phyloP scores from a whole-genome alignment of 352 stramenopile species.

The Pythium folliculosum region DNA sequence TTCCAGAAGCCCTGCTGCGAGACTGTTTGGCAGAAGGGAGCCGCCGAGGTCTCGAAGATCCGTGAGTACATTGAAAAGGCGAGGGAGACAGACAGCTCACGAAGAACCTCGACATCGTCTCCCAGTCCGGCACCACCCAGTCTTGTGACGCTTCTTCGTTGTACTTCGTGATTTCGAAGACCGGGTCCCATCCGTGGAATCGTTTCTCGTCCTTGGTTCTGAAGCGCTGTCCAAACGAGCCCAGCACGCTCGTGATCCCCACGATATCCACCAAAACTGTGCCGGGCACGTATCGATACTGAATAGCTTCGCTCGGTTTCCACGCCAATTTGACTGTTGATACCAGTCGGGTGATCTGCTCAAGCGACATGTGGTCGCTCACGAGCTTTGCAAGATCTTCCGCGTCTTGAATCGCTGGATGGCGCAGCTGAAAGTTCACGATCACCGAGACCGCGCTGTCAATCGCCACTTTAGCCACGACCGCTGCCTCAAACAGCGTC shows the following conservation, averaged over 20 bases:
- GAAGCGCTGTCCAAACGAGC: neutral
- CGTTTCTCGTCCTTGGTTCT: too few relatives aligned
- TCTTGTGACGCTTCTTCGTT: neutral
- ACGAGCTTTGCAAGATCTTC: neutral
- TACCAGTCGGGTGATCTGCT: neutral
- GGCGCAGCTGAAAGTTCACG: slow-evolving; percentile 24
- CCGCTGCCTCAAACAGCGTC: slow-evolving; percentile 37
- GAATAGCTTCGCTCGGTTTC: neutral
- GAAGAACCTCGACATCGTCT: too few relatives aligned
- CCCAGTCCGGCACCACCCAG: neutral
- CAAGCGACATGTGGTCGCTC: neutral
- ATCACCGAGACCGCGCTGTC: slow-evolving; percentile 27
- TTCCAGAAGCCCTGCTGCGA: neutral
- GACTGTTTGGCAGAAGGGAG: too few relatives aligned
- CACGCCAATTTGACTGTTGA: neutral
- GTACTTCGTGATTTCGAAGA: neutral
- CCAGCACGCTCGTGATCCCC: neutral
- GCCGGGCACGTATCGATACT: neutral
- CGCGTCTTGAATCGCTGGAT: neutral
- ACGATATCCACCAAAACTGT: neutral
- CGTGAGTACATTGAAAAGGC: neutral
- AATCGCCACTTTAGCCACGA: slow-evolving; percentile 35
- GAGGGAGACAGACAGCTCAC: too few relatives aligned
- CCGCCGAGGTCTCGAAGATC: too few relatives aligned
- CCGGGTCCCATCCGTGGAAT: neutral